Evolutionary conservation across 306 rosid species (phyloP), one percentile per base, ranked within the genome.

Genomic region (Trifolium repens): DNA sequence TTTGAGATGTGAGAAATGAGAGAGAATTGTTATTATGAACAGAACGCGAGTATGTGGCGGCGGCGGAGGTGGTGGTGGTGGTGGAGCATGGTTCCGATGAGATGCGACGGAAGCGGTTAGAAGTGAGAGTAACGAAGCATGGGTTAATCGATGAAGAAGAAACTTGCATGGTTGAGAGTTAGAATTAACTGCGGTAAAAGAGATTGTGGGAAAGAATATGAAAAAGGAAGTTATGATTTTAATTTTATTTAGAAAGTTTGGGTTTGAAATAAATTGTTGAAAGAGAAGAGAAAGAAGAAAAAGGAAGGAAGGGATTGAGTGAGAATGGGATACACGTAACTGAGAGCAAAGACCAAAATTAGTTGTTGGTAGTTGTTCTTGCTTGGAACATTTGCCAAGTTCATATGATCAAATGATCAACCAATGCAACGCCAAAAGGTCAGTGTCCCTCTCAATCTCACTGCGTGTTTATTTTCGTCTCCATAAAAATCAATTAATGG

Each of bases 241-340:
- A 7, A 34, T 35, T 35, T 35, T 8, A 35, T 35, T 35, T 35
- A 30, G 34, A 30, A 30, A 30, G 34, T 30, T 43, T 43, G 11
- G 7, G 16, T 49, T 49, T 49, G 34, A 57, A 13, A 4, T 22
- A 57, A 13, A 4, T 22, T 22, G 26, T 35, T 7, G n/a, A 6
- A 6, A 14, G 5, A n/a, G 65, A 32, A 55, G n/a, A 22, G 67
- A 5, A 32, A 61, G 49, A 9, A 55, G 50, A 3, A 10, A 74
- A 46, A 69, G 65, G 22, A 19, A n/a, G 16, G 30, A 90, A 83
- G 87, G 89, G 8, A 88, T 75, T 9, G 77, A 67, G 87, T 85
- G 55, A 72, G 74, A 83, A 81, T 15, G 66, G 60, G 13, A 59
- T 78, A 73, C 91, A 87, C 90, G 90, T 78, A 77, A 79, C 64